Conservation (phyloP, 1,284 basidiomycete genomes). For the Malassezia slooffiae region DNA sequence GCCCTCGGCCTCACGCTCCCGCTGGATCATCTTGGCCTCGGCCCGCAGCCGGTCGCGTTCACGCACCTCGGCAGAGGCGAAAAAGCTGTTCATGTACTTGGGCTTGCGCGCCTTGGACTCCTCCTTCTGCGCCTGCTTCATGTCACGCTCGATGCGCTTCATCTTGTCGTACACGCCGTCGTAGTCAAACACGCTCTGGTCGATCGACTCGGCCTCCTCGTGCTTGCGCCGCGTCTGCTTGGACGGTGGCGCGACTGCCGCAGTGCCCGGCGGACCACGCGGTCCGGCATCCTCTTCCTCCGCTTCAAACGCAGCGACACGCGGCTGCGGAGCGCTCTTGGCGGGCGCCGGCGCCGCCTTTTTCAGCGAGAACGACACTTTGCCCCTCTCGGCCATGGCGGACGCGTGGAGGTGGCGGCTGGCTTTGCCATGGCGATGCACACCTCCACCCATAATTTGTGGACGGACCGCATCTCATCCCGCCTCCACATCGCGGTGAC, state of each 20-base stretch:
- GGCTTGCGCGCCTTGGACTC: constrained; percentile 60
- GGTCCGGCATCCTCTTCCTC: constrained; percentile 21
- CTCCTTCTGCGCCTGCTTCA: constrained; percentile 52
- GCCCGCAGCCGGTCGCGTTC: constrained; percentile 79
- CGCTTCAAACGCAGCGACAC: constrained; percentile 16
- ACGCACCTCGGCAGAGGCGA: constrained; percentile 73
- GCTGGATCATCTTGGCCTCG: constrained; percentile 94
- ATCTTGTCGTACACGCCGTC: constrained; percentile 93
- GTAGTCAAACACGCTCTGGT: constrained; percentile 81
- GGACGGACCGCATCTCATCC: no score
- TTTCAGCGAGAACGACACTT: constrained; percentile 2
- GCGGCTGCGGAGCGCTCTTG: constrained; percentile 2
- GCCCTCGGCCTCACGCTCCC: constrained; percentile 82
- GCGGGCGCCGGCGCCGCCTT: not conserved
- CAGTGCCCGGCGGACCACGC: not conserved
- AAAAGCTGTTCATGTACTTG: constrained; percentile 77
- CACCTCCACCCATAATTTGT: no score
- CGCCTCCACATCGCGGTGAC: no score
- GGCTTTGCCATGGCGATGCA: not conserved
- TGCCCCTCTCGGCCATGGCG: not conserved
- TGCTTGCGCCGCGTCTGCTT: constrained; percentile 23
- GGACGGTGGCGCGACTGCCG: constrained; percentile 21
- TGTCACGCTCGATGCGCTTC: constrained; percentile 69
- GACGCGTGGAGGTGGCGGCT: not conserved
- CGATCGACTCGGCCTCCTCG: constrained; percentile 61